Evolutionary conservation across 345 rosid species (phyloP).

Genomic region (Theobroma cacao): DNA sequence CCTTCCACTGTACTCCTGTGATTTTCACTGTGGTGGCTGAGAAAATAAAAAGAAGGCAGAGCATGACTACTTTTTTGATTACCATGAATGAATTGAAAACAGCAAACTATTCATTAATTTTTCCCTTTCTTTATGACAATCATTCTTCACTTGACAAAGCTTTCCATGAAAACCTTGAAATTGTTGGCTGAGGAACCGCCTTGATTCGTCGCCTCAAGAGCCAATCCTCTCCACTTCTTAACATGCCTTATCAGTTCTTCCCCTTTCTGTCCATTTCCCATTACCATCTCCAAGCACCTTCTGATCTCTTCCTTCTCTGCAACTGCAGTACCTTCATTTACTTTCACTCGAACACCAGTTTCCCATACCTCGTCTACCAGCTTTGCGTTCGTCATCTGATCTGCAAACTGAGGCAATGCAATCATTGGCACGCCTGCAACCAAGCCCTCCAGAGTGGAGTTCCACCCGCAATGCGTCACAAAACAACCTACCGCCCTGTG

Average conservation of each 20-base stretch:
- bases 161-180: slow-evolving; percentile 26
- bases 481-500: slow-evolving; percentile 40
- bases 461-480: slow-evolving; percentile 47
- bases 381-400: slow-evolving; percentile 38
- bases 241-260: slow-evolving; percentile 27
- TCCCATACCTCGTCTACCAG: slow-evolving; percentile 34
- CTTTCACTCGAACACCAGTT: slow-evolving; percentile 23
- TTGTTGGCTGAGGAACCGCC: slow-evolving; percentile 29
- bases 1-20: too few species aligned
- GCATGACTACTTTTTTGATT: too few species aligned
- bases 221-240: slow-evolving; percentile 34
- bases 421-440: slow-evolving; percentile 36
- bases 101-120: too few species aligned
- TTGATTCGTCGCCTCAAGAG: slow-evolving; percentile 24
- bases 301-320: slow-evolving; percentile 31
- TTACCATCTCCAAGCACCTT: slow-evolving; percentile 32
- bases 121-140: neutral
- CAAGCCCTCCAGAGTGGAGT: slow-evolving; percentile 37
- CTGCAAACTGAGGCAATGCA: slow-evolving; percentile 36
- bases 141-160: neutral
- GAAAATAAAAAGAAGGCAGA: too few species aligned
- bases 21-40: too few species aligned
- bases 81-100: too few species aligned
- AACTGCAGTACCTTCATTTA: slow-evolving; percentile 11
- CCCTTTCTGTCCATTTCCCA: slow-evolving; percentile 27